A percentile compares a stretch with the other conserved stretches of the same genome.
Conservation (phyloP, 2,329 filamentous ascomycete genomes). For the Didymella sp. region DNA sequence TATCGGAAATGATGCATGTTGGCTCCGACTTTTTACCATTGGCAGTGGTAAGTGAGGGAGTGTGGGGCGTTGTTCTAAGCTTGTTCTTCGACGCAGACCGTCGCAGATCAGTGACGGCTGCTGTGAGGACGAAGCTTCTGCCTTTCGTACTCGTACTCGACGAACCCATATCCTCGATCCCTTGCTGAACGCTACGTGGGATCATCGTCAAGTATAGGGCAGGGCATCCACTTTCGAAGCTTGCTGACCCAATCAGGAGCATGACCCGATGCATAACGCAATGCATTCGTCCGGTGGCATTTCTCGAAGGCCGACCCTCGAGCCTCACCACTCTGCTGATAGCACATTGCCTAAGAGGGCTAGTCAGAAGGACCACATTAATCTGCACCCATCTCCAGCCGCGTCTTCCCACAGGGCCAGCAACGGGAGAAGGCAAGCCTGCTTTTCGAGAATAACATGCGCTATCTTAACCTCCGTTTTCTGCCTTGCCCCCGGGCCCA, state of each 20-base stretch:
- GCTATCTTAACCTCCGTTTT: slow-evolving; percentile 21
- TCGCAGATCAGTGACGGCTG: slow-evolving; percentile 23
- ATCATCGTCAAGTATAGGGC: slow-evolving; percentile 41
- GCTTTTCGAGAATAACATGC: slow-evolving; percentile 38
- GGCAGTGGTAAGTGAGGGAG: slow-evolving; percentile 24
- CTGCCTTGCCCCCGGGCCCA: slow-evolving; percentile 14
- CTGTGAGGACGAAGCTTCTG: slow-evolving; percentile 16
- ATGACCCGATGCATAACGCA: slow-evolving; percentile 43
- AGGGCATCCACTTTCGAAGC: slow-evolving; percentile 30
- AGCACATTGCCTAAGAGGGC: slow-evolving; percentile 27
- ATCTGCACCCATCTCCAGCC: slow-evolving; percentile 31
- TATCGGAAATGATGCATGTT: slow-evolving; percentile 28
- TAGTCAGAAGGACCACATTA: slow-evolving; percentile 33
- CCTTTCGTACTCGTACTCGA: slow-evolving; percentile 8
- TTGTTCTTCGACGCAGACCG: slow-evolving; percentile 20
- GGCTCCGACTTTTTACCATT: slow-evolving; percentile 17
- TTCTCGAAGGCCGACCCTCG: slow-evolving; percentile 30
- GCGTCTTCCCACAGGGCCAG: slow-evolving; percentile 26
- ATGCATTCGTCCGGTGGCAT: slow-evolving; percentile 34
- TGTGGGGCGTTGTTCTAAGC: slow-evolving; percentile 25
- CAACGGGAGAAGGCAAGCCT: slow-evolving; percentile 28
- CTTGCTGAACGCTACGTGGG: slow-evolving; percentile 35
- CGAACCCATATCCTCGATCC: slow-evolving; percentile 4
- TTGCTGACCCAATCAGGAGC: slow-evolving; percentile 37
- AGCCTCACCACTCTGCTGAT: slow-evolving; percentile 43